Evolutionary conservation across 1,284 basidiomycete species (phyloP), one percentile per base, ranked within the genome.

Genomic region (Pyrrhoderma noxium): DNA sequence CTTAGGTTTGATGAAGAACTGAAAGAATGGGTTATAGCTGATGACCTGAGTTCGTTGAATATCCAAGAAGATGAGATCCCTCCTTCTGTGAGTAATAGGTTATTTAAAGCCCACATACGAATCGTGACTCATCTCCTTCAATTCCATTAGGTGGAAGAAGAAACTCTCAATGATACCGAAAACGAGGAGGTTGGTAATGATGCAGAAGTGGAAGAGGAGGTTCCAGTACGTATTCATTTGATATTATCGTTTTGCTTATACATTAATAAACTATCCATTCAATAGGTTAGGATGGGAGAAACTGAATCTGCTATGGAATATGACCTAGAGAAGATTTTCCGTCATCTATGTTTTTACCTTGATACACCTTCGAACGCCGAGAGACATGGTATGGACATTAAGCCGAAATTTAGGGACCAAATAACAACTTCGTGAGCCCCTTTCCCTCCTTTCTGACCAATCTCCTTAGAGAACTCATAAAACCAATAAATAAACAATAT

Each of bases 281-380:
- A 5, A 18, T 18, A 57, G 61, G 45, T 65, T 67, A 70, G 65
- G 34, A 89, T 91, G 84, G 89, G 86, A 8, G 84, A 85, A 58
- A 72, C 70, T 23, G 73, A 79, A 0, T 62, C 65, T 31, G 83
- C 78, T 1, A 82, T 78, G 73, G 78, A 83, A 54, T 92, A 93
- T 58, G 89, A 93, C 63, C 73, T 80, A 44, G 75, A 82, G 14
- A 67, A 70, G 53, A 84, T 89, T 48, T 93, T 94, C 68, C 80
- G 66, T 57, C 87, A 93, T 65, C 65, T 93, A 52, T 82, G 80
- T 58, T 93, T 94, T 68, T 96, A 95, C 66, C 72, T 96, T 36
- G 93, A 95, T 65, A 80, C 88, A 1, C 75, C 81, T 0, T 71
- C 71, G 8, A 92, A 92, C 60, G 90, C 91, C 0, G 64, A 63